Conservation (phyloP, 2,329 filamentous ascomycete genomes). For the Venturia effusa region DNA sequence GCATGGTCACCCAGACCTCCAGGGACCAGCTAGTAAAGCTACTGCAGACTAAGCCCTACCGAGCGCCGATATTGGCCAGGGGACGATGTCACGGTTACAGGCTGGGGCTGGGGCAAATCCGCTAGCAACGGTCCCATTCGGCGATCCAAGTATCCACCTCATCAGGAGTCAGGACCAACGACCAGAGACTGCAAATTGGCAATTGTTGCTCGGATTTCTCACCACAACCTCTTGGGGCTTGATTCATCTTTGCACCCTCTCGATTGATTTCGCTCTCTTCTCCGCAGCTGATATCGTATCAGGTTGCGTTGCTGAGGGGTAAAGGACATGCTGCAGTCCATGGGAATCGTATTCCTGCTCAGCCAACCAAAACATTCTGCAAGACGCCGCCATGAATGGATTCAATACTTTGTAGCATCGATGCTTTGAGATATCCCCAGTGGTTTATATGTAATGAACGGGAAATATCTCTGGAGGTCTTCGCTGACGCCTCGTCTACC, state of each 20-base stretch:
- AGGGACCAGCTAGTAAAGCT: background rate
- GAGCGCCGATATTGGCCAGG: background rate
- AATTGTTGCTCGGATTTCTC: background rate
- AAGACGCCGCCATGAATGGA: too few relatives aligned
- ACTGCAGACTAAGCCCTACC: slow-evolving; percentile 3
- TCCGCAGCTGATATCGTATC: background rate
- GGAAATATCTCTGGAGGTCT: too few relatives aligned
- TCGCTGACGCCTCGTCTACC: background rate
- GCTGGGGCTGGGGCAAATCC: background rate
- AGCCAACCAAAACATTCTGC: too few relatives aligned
- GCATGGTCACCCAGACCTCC: background rate
- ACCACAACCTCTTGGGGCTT: background rate
- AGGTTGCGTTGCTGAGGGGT: background rate
- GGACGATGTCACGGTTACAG: background rate
- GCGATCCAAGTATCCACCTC: background rate
- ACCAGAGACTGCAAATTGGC: background rate
- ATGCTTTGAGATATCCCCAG: background rate
- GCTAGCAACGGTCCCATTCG: background rate
- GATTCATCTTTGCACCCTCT: background rate
- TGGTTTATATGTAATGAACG: too few relatives aligned
- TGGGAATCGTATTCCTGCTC: too few relatives aligned
- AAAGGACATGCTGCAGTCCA: too few relatives aligned
- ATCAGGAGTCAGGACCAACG: background rate
- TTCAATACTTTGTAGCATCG: background rate
- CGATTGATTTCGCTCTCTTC: background rate